Conservation (phyloP, 495 filamentous ascomycete genomes). For the Penicillium nucicola region DNA sequence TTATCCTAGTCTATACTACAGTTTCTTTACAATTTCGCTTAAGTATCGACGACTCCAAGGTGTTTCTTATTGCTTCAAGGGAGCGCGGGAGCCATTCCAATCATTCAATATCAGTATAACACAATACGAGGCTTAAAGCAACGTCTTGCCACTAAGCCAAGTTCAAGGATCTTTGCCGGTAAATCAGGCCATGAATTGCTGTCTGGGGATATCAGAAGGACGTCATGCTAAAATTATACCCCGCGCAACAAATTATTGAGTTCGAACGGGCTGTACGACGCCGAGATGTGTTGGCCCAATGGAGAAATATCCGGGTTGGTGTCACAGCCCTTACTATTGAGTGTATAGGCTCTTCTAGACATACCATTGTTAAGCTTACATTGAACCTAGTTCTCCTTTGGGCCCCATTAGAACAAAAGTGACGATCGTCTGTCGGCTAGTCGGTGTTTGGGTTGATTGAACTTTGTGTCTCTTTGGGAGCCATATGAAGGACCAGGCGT, state of each 20-base stretch:
- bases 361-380: not conserved
- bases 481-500: not conserved
- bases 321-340: not conserved
- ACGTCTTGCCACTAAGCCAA: too few relatives aligned
- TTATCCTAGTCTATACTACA: too few relatives aligned
- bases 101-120: too few relatives aligned
- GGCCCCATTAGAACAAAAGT: not conserved
- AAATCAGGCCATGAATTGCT: too few relatives aligned
- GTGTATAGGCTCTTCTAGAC: not conserved
- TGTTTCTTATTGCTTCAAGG: too few relatives aligned
- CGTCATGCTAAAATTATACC: not conserved
- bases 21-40: too few relatives aligned
- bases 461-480: not conserved
- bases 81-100: too few relatives aligned
- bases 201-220: too few relatives aligned
- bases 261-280: not conserved
- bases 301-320: not conserved
- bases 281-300: not conserved
- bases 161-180: too few relatives aligned
- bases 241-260: not conserved
- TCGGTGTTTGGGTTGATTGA: not conserved
- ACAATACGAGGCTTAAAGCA: too few relatives aligned
- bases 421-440: not conserved
- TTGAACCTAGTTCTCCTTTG: not conserved
- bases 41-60: too few relatives aligned